Evolutionary conservation across 2,329 filamentous ascomycete species (phyloP).

Genomic region (Fusarium napiforme): DNA sequence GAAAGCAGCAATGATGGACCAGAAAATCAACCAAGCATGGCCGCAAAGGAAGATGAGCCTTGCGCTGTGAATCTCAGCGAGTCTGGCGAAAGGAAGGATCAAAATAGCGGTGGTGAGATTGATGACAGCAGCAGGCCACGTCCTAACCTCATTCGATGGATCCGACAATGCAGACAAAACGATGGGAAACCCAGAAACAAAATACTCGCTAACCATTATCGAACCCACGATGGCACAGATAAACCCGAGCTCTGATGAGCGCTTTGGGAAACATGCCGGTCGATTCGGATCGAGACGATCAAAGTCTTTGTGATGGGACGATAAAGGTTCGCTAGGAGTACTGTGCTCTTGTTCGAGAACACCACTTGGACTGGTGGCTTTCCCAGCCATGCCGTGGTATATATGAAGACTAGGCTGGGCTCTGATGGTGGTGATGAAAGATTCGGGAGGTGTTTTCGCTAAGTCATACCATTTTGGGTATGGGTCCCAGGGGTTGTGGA

Average conservation of each 20-base stretch:
- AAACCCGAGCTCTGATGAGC: constrained; percentile 69
- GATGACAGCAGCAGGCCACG: constrained; percentile 72
- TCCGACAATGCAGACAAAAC: constrained; percentile 73
- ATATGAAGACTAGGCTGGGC: neutral
- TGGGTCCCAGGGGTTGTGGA: neutral
- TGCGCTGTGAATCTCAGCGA: constrained; percentile 71
- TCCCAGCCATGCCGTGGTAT: neutral
- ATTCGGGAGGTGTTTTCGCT: neutral
- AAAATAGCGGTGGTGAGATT: constrained; percentile 67
- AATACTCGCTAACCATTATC: constrained; percentile 77
- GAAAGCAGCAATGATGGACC: constrained; percentile 77
- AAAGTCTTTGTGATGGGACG: no score
- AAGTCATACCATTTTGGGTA: neutral
- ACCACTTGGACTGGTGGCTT: neutral
- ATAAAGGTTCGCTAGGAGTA: no score
- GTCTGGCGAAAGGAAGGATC: constrained; percentile 71
- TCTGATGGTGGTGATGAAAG: neutral
- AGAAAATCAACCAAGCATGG: constrained; percentile 71
- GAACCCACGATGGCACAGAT: constrained; percentile 70
- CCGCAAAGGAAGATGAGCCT: constrained; percentile 70
- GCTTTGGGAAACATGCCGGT: constrained; percentile 64
- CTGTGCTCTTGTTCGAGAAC: constrained; percentile 2
- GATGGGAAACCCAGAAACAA: constrained; percentile 80
- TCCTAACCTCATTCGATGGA: constrained; percentile 66
- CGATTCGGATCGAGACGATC: constrained; percentile 40